These are phyloP conservation scores for Phytopythium montanum DNA, from an alignment of 352 stramenopile species.

Conservation along the genomic window DNA sequence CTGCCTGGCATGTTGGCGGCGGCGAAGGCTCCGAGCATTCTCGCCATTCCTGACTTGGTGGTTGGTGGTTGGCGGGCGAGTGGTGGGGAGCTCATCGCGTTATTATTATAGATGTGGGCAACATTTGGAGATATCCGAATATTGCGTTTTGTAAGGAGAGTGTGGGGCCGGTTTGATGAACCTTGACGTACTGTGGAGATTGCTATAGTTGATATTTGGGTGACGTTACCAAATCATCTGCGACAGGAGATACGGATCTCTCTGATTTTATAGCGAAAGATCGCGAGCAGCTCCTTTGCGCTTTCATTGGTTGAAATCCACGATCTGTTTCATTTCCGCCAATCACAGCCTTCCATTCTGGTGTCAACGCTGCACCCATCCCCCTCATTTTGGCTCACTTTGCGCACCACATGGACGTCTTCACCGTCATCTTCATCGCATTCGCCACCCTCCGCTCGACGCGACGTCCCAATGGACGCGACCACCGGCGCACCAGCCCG, in stretches of 20 bases:
- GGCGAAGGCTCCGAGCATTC: too few species aligned
- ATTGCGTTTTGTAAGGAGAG: not conserved
- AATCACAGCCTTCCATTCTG: not conserved
- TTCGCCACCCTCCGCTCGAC: not conserved
- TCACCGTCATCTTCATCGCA: not conserved
- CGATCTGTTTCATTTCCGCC: not conserved
- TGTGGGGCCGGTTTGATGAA: not conserved
- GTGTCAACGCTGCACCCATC: not conserved
- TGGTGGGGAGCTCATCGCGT: slow-evolving; percentile 6
- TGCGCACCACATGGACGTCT: not conserved
- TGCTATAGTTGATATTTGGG: not conserved
- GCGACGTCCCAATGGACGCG: not conserved
- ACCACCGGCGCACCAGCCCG: not conserved
- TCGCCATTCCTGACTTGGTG: not conserved
- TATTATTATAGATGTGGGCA: not conserved
- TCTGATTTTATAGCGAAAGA: slow-evolving; percentile 1
- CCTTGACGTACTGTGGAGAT: not conserved
- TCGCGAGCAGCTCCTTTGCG: not conserved
- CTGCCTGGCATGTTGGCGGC: not conserved
- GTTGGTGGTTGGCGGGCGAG: not conserved
- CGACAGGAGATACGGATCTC: not conserved
- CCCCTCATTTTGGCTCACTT: not conserved
- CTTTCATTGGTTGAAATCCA: not conserved
- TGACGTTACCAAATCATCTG: not conserved
- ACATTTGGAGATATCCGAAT: not conserved